These are phyloP conservation scores for Aspergillus carlsbadensis DNA, from an alignment of 495 filamentous ascomycete genomes.

Conservation along the genomic window DNA sequence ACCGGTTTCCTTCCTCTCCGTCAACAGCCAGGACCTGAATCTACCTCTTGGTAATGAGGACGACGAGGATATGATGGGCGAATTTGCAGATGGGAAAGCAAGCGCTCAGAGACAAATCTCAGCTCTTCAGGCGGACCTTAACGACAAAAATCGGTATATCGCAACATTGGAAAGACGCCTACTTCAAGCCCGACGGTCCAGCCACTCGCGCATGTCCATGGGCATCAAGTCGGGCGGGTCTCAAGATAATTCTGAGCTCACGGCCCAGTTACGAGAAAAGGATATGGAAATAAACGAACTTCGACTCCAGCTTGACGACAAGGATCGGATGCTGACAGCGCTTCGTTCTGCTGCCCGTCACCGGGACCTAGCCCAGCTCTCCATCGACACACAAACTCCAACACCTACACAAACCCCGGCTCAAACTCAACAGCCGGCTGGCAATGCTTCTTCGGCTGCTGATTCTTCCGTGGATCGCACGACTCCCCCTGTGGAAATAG, in stretches of 20 bases:
- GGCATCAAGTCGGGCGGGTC: slow-evolving; percentile 58
- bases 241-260: slow-evolving; percentile 66
- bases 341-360: slow-evolving; percentile 85
- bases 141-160: slow-evolving; percentile 96
- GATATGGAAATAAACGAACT: slow-evolving; percentile 93
- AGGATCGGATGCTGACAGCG: slow-evolving; percentile 89
- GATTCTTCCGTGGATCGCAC: slow-evolving; percentile 16
- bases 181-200: slow-evolving; percentile 86
- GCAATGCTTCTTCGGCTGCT: background rate
- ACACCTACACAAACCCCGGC: too few species aligned
- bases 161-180: slow-evolving; percentile 88
- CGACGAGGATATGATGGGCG: slow-evolving; percentile 72
- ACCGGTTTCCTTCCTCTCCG: slow-evolving; percentile 64
- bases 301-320: slow-evolving; percentile 87
- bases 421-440: background rate
- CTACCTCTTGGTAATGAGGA: slow-evolving; percentile 48
- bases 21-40: slow-evolving; percentile 39
- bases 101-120: slow-evolving; percentile 77
- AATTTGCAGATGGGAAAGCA: slow-evolving; percentile 86
- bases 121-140: slow-evolving; percentile 87
- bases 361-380: slow-evolving; percentile 76
- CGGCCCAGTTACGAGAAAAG: slow-evolving; percentile 75
- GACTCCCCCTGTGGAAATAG: slow-evolving; percentile 26
- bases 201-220: slow-evolving; percentile 79
- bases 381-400: slow-evolving; percentile 35